phyloP scores from a whole-genome alignment of 2,329 filamentous ascomycete genomes.

The Monilinia vaccinii-corymbosi region DNA sequence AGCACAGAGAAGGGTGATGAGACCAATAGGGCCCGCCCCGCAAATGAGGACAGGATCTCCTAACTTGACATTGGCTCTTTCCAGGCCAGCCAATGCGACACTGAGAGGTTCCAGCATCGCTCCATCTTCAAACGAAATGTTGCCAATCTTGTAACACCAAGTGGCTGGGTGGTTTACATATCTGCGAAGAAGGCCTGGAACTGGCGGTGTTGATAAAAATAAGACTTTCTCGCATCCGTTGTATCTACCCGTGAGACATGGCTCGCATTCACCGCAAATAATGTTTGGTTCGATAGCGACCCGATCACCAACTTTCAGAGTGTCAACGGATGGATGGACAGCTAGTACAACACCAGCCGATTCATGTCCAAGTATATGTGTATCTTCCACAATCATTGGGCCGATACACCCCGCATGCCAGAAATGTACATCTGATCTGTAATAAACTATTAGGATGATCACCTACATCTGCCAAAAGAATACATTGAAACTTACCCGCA shows the following conservation, averaged over 20 bases:
- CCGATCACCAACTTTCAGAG: constrained; percentile 75
- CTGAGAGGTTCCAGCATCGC: constrained; percentile 83
- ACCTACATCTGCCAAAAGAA: not conserved
- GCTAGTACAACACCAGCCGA: constrained; percentile 78
- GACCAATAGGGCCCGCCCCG: constrained; percentile 86
- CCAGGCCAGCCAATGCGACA: constrained; percentile 81
- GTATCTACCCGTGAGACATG: constrained; percentile 85
- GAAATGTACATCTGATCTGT: constrained; percentile 88
- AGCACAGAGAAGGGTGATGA: constrained; percentile 78
- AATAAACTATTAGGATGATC: constrained; percentile 7
- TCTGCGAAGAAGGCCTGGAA: constrained; percentile 75
- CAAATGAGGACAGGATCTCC: constrained; percentile 86
- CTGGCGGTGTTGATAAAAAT: constrained; percentile 86
- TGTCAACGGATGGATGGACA: constrained; percentile 68
- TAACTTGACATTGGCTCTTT: constrained; percentile 69
- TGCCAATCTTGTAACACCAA: constrained; percentile 93
- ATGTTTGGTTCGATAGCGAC: constrained; percentile 92
- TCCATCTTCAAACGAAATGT: constrained; percentile 87
- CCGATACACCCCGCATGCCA: constrained; percentile 95
- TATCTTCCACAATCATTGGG: constrained; percentile 82
- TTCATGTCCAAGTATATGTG: constrained; percentile 92
- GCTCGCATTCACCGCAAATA: constrained; percentile 84
- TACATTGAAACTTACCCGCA: constrained; percentile 65
- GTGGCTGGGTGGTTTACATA: constrained; percentile 92
- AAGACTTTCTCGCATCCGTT: constrained; percentile 83